A percentile compares a stretch with the other conserved stretches of the same genome.
phyloP scores from a whole-genome alignment of 2,329 filamentous ascomycete genomes.

The Verticillium nonalfalfae region DNA sequence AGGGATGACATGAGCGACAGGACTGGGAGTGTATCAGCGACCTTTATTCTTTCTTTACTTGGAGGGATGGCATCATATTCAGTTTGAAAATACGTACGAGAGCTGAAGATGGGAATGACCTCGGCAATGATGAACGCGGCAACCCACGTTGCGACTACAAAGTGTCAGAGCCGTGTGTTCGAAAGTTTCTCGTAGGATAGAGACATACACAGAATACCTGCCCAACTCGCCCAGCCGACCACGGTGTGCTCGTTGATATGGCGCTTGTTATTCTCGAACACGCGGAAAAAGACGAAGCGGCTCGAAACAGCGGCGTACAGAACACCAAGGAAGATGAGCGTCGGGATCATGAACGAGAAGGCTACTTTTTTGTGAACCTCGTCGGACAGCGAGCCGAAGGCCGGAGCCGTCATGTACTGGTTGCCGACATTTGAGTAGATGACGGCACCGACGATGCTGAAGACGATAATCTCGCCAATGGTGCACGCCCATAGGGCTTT shows the following conservation, averaged over 20 bases:
- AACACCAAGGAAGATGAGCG: conserved; percentile 85
- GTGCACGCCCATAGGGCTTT: conserved; percentile 91
- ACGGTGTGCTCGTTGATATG: conserved; percentile 79
- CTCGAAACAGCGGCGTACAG: conserved; percentile 86
- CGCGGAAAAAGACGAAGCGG: conserved; percentile 85
- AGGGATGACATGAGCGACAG: conserved; percentile 77
- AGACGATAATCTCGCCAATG: conserved; percentile 79
- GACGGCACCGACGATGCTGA: conserved; percentile 73
- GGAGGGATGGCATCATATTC: conserved; percentile 15
- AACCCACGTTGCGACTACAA: conserved; percentile 63
- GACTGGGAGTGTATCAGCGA: conserved; percentile 25
- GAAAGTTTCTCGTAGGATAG: neutral
- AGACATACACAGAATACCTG: conserved; percentile 56
- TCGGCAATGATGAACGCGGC: conserved; percentile 88
- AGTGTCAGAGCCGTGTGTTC: neutral
- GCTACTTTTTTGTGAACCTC: conserved; percentile 74
- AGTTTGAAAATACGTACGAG: conserved; percentile 40
- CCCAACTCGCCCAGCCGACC: conserved; percentile 75
- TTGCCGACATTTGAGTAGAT: conserved; percentile 86
- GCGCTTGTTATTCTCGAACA: conserved; percentile 66
- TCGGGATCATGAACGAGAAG: conserved; percentile 94
- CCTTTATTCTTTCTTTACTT: neutral
- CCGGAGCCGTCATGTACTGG: conserved; percentile 81
- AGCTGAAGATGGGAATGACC: conserved; percentile 89
- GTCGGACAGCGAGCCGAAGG: conserved; percentile 76